Base-by-base conservation (phyloP, 495 filamentous ascomycete species). In the Aspergillus funiculosus region DNA sequence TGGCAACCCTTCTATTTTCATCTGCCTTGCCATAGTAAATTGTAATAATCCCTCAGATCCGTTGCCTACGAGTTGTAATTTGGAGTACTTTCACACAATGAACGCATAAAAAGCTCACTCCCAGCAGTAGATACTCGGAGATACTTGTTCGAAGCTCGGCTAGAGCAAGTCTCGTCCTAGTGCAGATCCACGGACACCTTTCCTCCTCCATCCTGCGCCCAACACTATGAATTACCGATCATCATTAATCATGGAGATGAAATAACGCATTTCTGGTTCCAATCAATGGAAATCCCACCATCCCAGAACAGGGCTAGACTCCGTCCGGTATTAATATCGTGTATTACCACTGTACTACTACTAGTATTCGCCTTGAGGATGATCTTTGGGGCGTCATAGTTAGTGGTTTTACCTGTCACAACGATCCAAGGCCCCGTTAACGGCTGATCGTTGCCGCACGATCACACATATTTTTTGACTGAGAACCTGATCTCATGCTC, bases 381-480 rank as follows among this genome's bases (percentile, higher is more conserved):
- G 48, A 43, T 46, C 25, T 17, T 10, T 40, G 25, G 32, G 44
- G 50, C 19, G 41, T 27, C 37, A 32, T 41, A 36, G 28, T 27
- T 43, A 14, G 39, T 41, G 46, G 50, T 53, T 46, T 54, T 52
- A 60, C 53, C 57, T 60, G 57, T 60, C 57, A 60, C 50, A 60
- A 57, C 49, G 46, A 60, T 51, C 52, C 51, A 45, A 60, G 36
- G 55, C 55, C 54, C 54, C 58, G 53, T 61, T 49, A 61, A 61
- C 58, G 55, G 58, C 53, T 56, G 58, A 59, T 61, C 55, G 58
- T 56, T 61, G 51, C 52, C 53, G 56, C 56, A 55, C 53, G 56
- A 55, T 56, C 56, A 54, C 40, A 45, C 49, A 43, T 31, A n/a
- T n/a, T n/a, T 47, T 28, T 28, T 44, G 48, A 43, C 48, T 45